phyloP scores from a whole-genome alignment of 208 protist species.

The Acanthamoeba lenticulata region DNA sequence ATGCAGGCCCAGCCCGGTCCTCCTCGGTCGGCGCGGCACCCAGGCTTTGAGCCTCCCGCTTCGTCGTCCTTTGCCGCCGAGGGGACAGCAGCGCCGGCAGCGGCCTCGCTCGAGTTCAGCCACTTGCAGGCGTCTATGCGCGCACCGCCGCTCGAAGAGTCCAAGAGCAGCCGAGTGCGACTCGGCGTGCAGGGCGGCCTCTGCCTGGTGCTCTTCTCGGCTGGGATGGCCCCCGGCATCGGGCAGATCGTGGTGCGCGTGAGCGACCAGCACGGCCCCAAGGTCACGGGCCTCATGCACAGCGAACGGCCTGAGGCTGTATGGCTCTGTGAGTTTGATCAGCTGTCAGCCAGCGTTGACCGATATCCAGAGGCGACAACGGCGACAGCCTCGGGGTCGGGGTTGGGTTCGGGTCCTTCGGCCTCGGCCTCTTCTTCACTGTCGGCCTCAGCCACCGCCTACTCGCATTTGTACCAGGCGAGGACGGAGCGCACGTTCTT shows the following conservation, averaged over 20 bases:
- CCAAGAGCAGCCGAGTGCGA: not conserved
- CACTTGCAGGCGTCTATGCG: not conserved
- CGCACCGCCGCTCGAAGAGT: no score
- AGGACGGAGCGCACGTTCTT: conserved; percentile 22
- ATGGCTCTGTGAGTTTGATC: conserved; percentile 61
- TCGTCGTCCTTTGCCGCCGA: no score
- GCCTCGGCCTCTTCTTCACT: not conserved
- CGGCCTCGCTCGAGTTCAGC: no score
- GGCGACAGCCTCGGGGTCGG: not conserved
- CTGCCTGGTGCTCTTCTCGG: not conserved
- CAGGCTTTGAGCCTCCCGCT: not conserved
- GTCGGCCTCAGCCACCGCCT: not conserved
- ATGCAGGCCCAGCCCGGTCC: no score
- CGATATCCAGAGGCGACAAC: not conserved
- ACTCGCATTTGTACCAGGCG: not conserved
- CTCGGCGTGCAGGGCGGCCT: conserved; percentile 21
- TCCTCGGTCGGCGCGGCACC: no score
- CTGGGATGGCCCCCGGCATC: not conserved
- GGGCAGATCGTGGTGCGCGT: conserved; percentile 22
- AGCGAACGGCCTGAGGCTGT: conserved; percentile 40
- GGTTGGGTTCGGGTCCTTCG: not conserved
- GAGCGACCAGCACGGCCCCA: not conserved
- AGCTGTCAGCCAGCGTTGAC: conserved; percentile 53
- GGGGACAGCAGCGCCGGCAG: no score
- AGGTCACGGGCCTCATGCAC: conserved; percentile 38